phyloP scores from a whole-genome alignment of 345 rosid species.

The Laguncularia racemosa region DNA sequence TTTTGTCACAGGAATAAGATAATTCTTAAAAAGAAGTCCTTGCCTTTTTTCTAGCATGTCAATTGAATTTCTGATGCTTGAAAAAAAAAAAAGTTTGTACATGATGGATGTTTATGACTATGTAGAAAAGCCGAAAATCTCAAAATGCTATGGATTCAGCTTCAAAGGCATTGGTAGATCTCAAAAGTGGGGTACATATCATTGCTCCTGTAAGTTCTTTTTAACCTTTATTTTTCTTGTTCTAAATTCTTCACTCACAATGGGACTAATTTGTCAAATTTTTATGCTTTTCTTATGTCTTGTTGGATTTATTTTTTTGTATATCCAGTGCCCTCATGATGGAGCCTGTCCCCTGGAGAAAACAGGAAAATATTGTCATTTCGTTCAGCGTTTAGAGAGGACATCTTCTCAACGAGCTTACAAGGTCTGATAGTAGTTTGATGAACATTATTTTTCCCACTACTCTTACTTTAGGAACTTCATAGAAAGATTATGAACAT shows the following conservation, averaged over 20 bases:
- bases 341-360: slow-evolving; percentile 81
- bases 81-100: not conserved
- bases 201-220: slow-evolving; percentile 85
- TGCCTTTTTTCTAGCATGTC: not conserved
- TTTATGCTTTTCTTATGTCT: not conserved
- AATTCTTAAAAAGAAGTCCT: not conserved
- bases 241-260: not conserved
- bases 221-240: not conserved
- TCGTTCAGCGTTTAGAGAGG: slow-evolving; percentile 89
- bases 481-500: no score
- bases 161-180: slow-evolving; percentile 47
- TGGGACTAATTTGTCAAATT: not conserved
- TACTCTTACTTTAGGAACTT: no score
- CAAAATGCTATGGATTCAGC: slow-evolving; percentile 21
- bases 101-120: not conserved
- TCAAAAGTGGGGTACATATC: slow-evolving; percentile 61
- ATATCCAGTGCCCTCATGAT: slow-evolving; percentile 87
- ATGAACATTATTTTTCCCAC: no score
- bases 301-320: not conserved
- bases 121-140: slow-evolving; percentile 59
- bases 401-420: slow-evolving; percentile 84
- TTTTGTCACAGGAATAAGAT: not conserved
- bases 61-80: not conserved
- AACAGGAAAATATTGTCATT: slow-evolving; percentile 84
- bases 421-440: slow-evolving; percentile 45